A percentile compares a stretch with the other conserved stretches of the same genome.
These are phyloP conservation scores for Pseudoperonospora humuli DNA, from an alignment of 352 stramenopile species.

Conservation along the genomic window DNA sequence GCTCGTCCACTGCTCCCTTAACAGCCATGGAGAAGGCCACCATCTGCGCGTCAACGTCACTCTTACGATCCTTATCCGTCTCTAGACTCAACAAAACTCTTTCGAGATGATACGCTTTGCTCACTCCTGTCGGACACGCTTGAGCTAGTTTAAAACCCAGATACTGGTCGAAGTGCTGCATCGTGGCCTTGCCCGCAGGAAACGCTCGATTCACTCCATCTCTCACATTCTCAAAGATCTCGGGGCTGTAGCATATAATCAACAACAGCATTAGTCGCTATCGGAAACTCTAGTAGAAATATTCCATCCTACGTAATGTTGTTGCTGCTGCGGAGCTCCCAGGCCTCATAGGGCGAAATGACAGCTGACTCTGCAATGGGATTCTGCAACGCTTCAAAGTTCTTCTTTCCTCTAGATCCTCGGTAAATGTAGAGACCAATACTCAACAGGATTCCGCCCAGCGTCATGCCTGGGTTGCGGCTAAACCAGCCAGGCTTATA, in stretches of 20 bases:
- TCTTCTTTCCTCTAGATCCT: constrained; percentile 63
- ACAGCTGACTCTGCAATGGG: constrained; percentile 64
- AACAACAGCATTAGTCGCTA: constrained; percentile 1
- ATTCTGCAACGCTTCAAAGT: constrained; percentile 66
- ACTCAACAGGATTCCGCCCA: constrained; percentile 56
- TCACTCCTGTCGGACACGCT: constrained; percentile 45
- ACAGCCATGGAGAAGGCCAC: constrained; percentile 81
- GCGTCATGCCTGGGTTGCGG: constrained; percentile 70
- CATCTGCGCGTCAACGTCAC: constrained; percentile 60
- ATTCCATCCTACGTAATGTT: constrained; percentile 51
- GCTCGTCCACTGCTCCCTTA: constrained; percentile 63
- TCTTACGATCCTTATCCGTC: constrained; percentile 45
- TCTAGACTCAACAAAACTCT: constrained; percentile 63
- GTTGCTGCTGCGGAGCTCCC: constrained; percentile 75
- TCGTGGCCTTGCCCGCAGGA: constrained; percentile 48
- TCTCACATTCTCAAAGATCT: constrained; percentile 44
- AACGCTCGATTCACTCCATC: constrained; percentile 46
- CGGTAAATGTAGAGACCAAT: constrained; percentile 74
- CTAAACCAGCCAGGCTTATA: constrained; percentile 84
- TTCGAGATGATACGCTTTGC: constrained; percentile 71
- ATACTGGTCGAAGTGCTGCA: constrained; percentile 77
- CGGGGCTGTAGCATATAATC: constrained; percentile 22
- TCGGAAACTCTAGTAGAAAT: background rate
- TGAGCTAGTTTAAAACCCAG: constrained; percentile 61
- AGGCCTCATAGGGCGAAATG: constrained; percentile 82